Evolutionary conservation across 2,329 filamentous ascomycete genomes (phyloP).

Genomic region (Aureobasidium mangrovei): DNA sequence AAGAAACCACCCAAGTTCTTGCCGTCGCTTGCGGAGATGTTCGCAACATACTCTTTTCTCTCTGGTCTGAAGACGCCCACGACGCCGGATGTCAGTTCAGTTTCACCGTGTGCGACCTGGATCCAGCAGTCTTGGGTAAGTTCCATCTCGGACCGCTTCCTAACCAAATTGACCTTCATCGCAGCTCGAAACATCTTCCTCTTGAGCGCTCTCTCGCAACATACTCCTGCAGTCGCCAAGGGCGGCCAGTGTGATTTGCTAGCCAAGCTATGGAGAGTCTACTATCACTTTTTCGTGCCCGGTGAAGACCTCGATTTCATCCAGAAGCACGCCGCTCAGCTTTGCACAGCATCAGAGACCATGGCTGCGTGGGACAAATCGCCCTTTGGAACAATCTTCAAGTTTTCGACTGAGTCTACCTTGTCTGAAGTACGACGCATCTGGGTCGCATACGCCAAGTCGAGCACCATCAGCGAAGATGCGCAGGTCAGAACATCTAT

Average conservation of each 20-base stretch:
- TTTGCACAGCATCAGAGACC: constrained; percentile 33
- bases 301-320: constrained; percentile 31
- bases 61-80: constrained; percentile 35
- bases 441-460: constrained; percentile 32
- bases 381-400: constrained; percentile 37
- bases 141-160: not conserved
- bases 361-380: constrained; percentile 21
- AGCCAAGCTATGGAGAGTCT: constrained; percentile 44
- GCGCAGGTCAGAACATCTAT: not conserved
- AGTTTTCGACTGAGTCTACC: constrained; percentile 43
- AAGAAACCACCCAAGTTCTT: constrained; percentile 42
- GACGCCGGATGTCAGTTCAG: constrained; percentile 22
- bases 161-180: not conserved
- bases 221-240: constrained; percentile 8
- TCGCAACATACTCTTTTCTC: constrained; percentile 48
- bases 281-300: constrained; percentile 46
- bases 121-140: constrained; percentile 44
- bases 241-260: constrained; percentile 11
- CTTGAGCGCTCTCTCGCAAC: constrained; percentile 43
- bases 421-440: constrained; percentile 34
- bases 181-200: constrained; percentile 49
- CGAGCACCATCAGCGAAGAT: not conserved
- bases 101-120: constrained; percentile 46
- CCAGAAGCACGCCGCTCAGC: constrained; percentile 35
- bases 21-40: constrained; percentile 50